A percentile compares a stretch with the other conserved stretches of the same genome.
These are phyloP conservation scores for Hypomontagnella submonticulosa DNA, from an alignment of 495 filamentous ascomycete species.

Conservation along the genomic window DNA sequence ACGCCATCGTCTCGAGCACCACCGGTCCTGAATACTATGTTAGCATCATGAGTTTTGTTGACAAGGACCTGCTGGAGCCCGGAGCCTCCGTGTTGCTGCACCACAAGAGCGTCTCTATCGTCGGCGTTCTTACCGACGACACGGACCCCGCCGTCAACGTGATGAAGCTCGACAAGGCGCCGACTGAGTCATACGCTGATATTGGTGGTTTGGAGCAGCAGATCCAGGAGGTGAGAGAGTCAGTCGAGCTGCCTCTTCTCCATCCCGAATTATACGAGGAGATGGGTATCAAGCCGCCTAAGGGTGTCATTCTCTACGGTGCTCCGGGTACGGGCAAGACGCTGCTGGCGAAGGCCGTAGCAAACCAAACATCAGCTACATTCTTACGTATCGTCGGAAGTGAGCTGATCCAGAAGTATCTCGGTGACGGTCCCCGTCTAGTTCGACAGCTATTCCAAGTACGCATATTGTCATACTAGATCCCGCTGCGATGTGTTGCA, in stretches of 20 bases:
- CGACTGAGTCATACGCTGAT: constrained; percentile 97
- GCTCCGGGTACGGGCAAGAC: constrained; percentile 98
- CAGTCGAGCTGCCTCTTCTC: constrained; percentile 93
- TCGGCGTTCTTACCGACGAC: constrained; percentile 96
- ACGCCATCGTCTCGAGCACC: constrained; percentile 97
- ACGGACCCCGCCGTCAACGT: constrained; percentile 95
- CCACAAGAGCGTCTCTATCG: constrained; percentile 97
- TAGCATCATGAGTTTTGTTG: constrained; percentile 99
- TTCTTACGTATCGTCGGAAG: constrained; percentile 98
- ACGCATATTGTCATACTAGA: constrained; percentile 25
- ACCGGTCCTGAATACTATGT: constrained; percentile 99
- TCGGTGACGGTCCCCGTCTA: constrained; percentile 93
- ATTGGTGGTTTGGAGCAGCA: constrained; percentile 95
- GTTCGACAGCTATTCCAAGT: constrained; percentile 97
- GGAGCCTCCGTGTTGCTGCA: constrained; percentile 95
- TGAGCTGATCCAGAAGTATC: constrained; percentile 98
- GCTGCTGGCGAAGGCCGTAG: constrained; percentile 95
- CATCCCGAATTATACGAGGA: constrained; percentile 99
- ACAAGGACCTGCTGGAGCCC: constrained; percentile 97
- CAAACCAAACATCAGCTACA: constrained; percentile 97
- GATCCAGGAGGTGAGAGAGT: constrained; percentile 97
- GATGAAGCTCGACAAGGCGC: constrained; percentile 99
- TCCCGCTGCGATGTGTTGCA: neutral
- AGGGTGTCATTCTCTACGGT: constrained; percentile 99
- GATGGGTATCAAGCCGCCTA: constrained; percentile 99